A percentile compares a stretch with the other conserved stretches of the same genome.
phyloP scores from a whole-genome alignment of 1,284 basidiomycete species.

The Leccinum pallidistipes region DNA sequence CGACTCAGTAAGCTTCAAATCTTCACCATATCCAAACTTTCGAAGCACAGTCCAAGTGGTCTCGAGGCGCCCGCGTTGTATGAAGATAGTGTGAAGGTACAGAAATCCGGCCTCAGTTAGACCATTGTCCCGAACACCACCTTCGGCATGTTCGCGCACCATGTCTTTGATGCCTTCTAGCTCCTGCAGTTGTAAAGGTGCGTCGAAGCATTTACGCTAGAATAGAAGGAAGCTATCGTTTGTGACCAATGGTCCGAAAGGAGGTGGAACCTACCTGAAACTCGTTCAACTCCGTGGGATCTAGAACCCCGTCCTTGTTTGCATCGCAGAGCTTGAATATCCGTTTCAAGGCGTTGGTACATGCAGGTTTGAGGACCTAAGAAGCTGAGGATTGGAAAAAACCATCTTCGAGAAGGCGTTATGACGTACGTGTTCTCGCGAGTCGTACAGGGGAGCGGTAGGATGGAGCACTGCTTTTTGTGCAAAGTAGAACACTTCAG shows the following conservation, averaged over 20 bases:
- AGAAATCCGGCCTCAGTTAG: slow-evolving; percentile 94
- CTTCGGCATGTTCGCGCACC: slow-evolving; percentile 73
- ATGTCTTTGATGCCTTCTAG: slow-evolving; percentile 89
- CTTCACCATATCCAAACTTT: slow-evolving; percentile 96
- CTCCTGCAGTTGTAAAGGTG: slow-evolving; percentile 90
- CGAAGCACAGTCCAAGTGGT: slow-evolving; percentile 98
- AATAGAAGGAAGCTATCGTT: slow-evolving; percentile 3
- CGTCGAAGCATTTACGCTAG: slow-evolving; percentile 92
- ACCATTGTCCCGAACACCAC: slow-evolving; percentile 70
- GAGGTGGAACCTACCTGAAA: slow-evolving; percentile 71
- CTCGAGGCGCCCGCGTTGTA: slow-evolving; percentile 93
- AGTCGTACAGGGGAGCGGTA: slow-evolving; percentile 96
- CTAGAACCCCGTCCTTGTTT: slow-evolving; percentile 93
- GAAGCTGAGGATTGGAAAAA: slow-evolving; percentile 5
- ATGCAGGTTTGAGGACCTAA: slow-evolving; percentile 92
- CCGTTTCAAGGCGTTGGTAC: slow-evolving; percentile 83
- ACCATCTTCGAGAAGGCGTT: slow-evolving; percentile 1
- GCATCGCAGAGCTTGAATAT: slow-evolving; percentile 97
- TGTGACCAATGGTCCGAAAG: neutral
- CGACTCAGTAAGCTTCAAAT: slow-evolving; percentile 84
- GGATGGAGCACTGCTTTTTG: slow-evolving; percentile 98
- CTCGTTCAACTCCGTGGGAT: slow-evolving; percentile 91
- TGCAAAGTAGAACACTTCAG: slow-evolving; percentile 99
- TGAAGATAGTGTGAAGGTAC: slow-evolving; percentile 95
- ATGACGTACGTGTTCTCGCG: slow-evolving; percentile 78